phyloP scores from a whole-genome alignment of 2,329 filamentous ascomycete species.

The Trichoderma cornu-damae region DNA sequence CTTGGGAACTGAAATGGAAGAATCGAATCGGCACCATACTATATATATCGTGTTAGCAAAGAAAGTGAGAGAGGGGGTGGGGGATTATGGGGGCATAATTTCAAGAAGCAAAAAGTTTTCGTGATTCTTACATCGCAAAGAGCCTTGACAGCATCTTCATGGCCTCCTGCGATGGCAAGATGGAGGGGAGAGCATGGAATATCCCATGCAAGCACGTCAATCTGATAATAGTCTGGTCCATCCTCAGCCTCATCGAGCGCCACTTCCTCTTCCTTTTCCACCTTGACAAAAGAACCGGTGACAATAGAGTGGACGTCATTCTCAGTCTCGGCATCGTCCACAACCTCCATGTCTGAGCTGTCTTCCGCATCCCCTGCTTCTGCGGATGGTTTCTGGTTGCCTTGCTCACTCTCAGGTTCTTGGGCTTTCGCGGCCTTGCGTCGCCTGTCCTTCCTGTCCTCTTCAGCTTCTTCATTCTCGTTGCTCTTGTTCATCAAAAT shows the following conservation, averaged over 20 bases:
- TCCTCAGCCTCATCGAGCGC: conserved; percentile 52
- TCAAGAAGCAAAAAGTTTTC: background rate
- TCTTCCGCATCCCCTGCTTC: conserved; percentile 31
- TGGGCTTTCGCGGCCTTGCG: conserved; percentile 34
- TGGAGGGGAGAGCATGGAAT: conserved; percentile 68
- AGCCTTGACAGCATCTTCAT: conserved; percentile 61
- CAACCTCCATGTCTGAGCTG: conserved; percentile 42
- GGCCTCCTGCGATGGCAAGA: conserved; percentile 69
- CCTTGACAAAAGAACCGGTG: conserved; percentile 71
- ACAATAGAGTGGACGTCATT: conserved; percentile 49
- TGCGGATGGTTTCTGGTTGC: conserved; percentile 22
- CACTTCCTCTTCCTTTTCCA: conserved; percentile 45
- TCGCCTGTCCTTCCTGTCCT: conserved; percentile 50
- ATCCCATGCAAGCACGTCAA: conserved; percentile 78
- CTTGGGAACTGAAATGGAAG: conserved; percentile 65
- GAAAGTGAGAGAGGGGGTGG: background rate
- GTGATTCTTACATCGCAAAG: conserved; percentile 53
- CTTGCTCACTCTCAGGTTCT: conserved; percentile 17
- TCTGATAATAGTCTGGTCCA: conserved; percentile 73
- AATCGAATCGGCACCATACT: conserved; percentile 70
- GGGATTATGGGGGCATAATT: too few species aligned
- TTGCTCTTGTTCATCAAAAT: conserved; percentile 69
- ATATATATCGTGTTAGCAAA: conserved; percentile 36
- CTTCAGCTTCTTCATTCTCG: conserved; percentile 64
- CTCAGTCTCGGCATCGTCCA: conserved; percentile 41